phyloP scores from a whole-genome alignment of 257 asterid genomes.

The Osmanthus fragrans region DNA sequence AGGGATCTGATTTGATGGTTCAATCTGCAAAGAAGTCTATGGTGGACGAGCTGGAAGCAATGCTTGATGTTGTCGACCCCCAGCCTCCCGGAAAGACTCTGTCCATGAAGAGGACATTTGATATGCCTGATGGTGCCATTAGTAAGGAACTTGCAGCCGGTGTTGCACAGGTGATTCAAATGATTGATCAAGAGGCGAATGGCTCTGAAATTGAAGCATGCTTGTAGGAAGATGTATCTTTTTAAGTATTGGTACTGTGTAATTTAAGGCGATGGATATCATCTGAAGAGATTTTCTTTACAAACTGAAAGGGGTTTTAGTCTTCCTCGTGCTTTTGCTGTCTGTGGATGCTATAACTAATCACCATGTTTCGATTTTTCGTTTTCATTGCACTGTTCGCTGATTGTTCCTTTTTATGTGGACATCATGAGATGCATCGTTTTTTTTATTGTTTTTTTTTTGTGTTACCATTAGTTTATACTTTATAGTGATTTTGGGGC shows the following conservation, averaged over 20 bases:
- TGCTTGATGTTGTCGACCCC: slow-evolving; percentile 94
- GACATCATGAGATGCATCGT: background rate
- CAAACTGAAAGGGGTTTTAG: background rate
- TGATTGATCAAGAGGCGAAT: slow-evolving; percentile 68
- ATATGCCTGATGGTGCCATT: slow-evolving; percentile 73
- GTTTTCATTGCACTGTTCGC: background rate
- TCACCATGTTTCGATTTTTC: background rate
- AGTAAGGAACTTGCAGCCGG: slow-evolving; percentile 85
- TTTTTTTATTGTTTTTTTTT: too few species aligned
- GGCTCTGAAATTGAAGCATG: slow-evolving; percentile 56
- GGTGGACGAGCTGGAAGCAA: slow-evolving; percentile 91
- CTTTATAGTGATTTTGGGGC: too few species aligned
- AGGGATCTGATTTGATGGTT: slow-evolving; percentile 87
- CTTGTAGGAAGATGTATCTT: slow-evolving; percentile 17
- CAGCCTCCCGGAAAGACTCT: slow-evolving; percentile 58
- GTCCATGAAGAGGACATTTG: slow-evolving; percentile 75
- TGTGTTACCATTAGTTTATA: too few species aligned
- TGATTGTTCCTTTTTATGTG: background rate
- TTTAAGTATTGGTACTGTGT: background rate
- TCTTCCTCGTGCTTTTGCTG: background rate
- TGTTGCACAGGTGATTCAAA: slow-evolving; percentile 78
- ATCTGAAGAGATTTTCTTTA: background rate
- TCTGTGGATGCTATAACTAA: background rate
- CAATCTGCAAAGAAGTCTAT: slow-evolving; percentile 71
- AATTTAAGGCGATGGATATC: background rate